Base-by-base conservation (phyloP, 2,329 filamentous ascomycete genomes). In the Malbranchea cinnamomea region DNA sequence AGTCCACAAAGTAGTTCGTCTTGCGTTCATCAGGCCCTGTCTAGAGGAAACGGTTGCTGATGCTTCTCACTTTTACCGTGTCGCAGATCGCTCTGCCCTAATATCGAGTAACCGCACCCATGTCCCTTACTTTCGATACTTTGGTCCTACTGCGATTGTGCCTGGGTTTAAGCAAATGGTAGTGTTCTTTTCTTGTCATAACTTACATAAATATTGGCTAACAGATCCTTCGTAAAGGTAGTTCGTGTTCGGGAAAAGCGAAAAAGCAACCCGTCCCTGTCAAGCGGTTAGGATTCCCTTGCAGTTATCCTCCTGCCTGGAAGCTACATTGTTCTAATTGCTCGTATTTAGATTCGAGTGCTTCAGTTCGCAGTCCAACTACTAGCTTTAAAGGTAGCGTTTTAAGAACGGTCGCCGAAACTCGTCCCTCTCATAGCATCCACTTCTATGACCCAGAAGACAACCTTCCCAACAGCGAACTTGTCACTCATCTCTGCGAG, bases 121-220 rank as follows among this genome's bases (percentile, higher is more conserved):
- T 31, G 80, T 92, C 39, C 83, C 83, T 0, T 93, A 89, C 50
- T 92, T 92, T 45, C 67, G 84, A 36, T 92, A 89, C 53, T 89
- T 92, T 48, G 84, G 83, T 0, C 81, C 82, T 0, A 92, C 84
- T 1, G 84, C 83, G 38, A 92, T 92, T 46, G 81, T 89, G 30
- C 83, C 83, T 1, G 83, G 83, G 13, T 91, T 84, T 58, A 91
- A 91, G 54, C 82, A 91, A 52, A 91, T 91, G 81, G 80, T 91
- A 15, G 12, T 23, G 4, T 24, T 12, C 11, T 10, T 18, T 5
- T 9, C 21, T 12, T 42, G 26, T 25, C n/a, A 19, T n/a, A 5
- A 25, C 5, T 16, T 17, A 10, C 13, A 3, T 19, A 24, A 5
- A 24, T 12, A 9, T 26, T 31, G 4, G 4, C 3, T n/a, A 19